Conservation (phyloP, 139 green algal species). For the Pleodorina starrii region DNA sequence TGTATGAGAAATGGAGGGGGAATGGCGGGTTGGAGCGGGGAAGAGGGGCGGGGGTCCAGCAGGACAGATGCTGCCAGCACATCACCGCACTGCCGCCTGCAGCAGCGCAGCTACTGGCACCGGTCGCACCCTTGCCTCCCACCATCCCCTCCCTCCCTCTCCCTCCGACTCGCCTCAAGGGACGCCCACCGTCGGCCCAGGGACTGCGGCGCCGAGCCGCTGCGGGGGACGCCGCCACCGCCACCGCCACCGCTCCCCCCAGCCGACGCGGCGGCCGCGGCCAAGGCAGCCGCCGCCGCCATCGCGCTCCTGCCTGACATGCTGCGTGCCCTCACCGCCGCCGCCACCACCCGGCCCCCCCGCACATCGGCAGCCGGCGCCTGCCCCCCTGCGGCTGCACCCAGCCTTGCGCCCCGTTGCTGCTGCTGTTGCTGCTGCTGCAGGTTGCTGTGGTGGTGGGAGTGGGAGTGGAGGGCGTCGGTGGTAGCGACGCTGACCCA, state of each 20-base stretch:
- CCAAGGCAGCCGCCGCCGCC: background rate
- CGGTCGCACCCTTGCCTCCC: no score
- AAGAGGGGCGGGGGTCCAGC: no score
- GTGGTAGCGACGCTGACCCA: slow-evolving; percentile 17
- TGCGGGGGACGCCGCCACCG: no score
- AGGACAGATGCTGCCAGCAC: no score
- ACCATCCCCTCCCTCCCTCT: no score
- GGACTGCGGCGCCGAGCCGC: background rate
- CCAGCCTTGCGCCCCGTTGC: background rate
- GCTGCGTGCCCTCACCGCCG: background rate
- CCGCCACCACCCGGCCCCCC: background rate
- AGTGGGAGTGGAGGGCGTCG: background rate
- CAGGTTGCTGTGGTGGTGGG: background rate
- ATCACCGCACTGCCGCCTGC: no score
- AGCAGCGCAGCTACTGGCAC: no score
- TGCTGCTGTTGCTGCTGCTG: background rate
- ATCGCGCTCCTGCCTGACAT: background rate
- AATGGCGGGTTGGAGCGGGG: no score
- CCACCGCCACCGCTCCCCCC: background rate
- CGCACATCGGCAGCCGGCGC: background rate
- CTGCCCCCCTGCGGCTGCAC: background rate
- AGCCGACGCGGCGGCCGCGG: background rate
- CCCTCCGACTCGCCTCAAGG: slow-evolving; percentile 2
- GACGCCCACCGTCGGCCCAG: slow-evolving; percentile 7
- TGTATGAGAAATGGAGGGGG: no score